phyloP scores from a whole-genome alignment of 2,329 filamentous ascomycete species.

The Pseudogymnoascus sp. region DNA sequence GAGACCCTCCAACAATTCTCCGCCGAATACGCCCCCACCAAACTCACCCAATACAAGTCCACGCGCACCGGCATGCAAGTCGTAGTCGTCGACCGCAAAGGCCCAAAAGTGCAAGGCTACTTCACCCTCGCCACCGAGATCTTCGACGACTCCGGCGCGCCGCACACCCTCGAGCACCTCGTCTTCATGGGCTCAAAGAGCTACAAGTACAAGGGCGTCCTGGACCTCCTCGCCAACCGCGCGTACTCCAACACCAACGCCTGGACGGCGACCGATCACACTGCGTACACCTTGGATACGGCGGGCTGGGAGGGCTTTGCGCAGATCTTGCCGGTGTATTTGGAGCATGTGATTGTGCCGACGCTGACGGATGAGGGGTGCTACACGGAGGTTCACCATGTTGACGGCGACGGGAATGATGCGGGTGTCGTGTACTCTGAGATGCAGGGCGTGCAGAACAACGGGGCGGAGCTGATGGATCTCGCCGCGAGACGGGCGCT shows the following conservation, averaged over 20 bases:
- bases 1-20: conserved; percentile 78
- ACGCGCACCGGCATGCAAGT: conserved; percentile 90
- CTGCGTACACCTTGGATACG: conserved; percentile 88
- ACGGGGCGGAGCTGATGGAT: conserved; percentile 77
- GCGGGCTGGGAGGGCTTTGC: conserved; percentile 97
- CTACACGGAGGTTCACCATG: conserved; percentile 91
- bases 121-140: conserved; percentile 96
- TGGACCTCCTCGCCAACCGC: conserved; percentile 88
- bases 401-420: conserved; percentile 89
- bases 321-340: conserved; percentile 86
- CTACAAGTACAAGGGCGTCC: conserved; percentile 88
- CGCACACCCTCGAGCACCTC: conserved; percentile 75
- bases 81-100: conserved; percentile 82
- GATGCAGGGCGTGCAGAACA: conserved; percentile 94
- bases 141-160: conserved; percentile 90
- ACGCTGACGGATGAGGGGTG: conserved; percentile 89
- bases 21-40: conserved; percentile 80
- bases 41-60: conserved; percentile 92
- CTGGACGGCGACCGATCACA: conserved; percentile 95
- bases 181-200: conserved; percentile 87
- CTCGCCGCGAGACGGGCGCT: conserved; percentile 68
- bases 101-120: conserved; percentile 91
- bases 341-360: conserved; percentile 87
- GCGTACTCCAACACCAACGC: conserved; percentile 94
- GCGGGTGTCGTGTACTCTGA: conserved; percentile 97